Conservation (phyloP, 23 red algal genomes). For the Gracilariopsis chorda region DNA sequence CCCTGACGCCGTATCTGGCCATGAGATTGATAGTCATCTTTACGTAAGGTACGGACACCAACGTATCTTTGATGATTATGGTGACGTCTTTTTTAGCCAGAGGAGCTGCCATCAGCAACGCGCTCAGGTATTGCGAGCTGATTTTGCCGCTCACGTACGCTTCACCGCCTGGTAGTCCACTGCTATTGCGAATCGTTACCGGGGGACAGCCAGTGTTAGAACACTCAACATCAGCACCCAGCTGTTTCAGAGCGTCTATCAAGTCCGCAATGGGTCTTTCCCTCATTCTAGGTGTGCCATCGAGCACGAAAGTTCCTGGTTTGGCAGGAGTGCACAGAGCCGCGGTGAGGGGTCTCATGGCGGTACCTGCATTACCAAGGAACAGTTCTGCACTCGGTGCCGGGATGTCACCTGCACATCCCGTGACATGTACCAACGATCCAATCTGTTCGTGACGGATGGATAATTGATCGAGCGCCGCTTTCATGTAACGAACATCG, state of each 20-base stretch:
- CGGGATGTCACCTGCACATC: constrained; percentile 62
- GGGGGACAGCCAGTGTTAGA: constrained; percentile 94
- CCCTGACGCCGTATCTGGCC: constrained; percentile 83
- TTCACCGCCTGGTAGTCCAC: constrained; percentile 70
- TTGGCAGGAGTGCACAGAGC: constrained; percentile 52
- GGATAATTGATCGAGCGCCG: constrained; percentile 71
- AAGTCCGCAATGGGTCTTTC: constrained; percentile 95
- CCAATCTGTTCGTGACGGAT: constrained; percentile 45
- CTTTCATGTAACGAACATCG: constrained; percentile 90
- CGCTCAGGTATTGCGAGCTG: constrained; percentile 86
- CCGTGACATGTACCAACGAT: constrained; percentile 45
- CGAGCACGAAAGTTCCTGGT: constrained; percentile 75
- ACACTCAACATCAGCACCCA: constrained; percentile 80
- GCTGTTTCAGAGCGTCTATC: constrained; percentile 80
- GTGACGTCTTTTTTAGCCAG: constrained; percentile 71
- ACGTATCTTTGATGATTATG: constrained; percentile 77
- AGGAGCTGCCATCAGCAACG: constrained; percentile 94
- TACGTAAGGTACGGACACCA: constrained; percentile 94
- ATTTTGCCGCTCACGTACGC: constrained; percentile 89
- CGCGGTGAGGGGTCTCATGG: constrained; percentile 96
- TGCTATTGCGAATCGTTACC: constrained; percentile 52
- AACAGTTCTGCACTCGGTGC: constrained; percentile 52
- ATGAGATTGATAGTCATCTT: constrained; percentile 97
- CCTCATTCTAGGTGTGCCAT: constrained; percentile 90
- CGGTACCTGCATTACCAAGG: constrained; percentile 97